Percentiles rank a stretch among this genome's conserved stretches.
Conservation (phyloP, 1,139 yeast species). For the Scheffersomyces cryptocercus region DNA sequence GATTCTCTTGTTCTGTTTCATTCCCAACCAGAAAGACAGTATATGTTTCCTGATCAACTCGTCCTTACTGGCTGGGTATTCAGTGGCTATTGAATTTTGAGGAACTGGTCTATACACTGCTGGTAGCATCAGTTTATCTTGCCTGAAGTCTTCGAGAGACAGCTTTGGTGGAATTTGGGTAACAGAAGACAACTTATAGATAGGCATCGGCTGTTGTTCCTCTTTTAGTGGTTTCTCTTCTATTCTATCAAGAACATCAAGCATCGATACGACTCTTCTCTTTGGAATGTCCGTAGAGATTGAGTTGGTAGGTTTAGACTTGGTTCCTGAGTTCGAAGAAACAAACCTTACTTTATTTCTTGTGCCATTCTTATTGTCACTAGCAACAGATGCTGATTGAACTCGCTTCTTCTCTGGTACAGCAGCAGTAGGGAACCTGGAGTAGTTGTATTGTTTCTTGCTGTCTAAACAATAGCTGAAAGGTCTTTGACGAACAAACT, state of each 20-base stretch:
- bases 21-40: neutral
- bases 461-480: slow-evolving; percentile 35
- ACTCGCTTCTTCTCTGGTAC: neutral
- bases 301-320: too few species aligned
- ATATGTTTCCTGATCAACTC: neutral
- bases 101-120: too few species aligned
- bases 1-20: neutral
- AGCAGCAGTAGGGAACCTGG: slow-evolving; percentile 27
- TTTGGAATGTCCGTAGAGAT: too few species aligned
- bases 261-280: too few species aligned
- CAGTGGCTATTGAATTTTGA: slow-evolving; percentile 1
- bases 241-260: too few species aligned
- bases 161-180: slow-evolving; percentile 1
- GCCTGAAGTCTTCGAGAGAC: too few species aligned
- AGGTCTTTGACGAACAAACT: slow-evolving; percentile 29
- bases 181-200: neutral
- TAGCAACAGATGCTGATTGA: neutral
- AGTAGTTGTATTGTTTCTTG: slow-evolving; percentile 30
- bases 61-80: slow-evolving; percentile 3
- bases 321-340: too few species aligned
- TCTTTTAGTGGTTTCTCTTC: too few species aligned
- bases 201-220: too few species aligned
- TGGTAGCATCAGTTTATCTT: too few species aligned
- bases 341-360: too few species aligned
- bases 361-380: neutral